Evolutionary conservation across 805 yeast species (phyloP), one percentile per base, ranked within the genome.

Genomic region (Pichia deserticola): DNA sequence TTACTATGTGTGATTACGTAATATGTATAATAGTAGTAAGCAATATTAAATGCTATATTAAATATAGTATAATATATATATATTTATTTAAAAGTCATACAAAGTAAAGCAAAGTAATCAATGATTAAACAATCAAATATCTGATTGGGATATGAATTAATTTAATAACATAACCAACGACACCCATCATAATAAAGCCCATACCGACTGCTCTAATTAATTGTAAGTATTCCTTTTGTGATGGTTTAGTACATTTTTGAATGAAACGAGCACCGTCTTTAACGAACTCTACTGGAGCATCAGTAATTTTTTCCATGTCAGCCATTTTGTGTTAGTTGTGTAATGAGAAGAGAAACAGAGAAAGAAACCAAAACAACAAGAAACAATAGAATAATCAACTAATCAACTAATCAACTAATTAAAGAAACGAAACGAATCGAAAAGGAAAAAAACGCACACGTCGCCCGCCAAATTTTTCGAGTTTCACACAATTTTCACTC

Each of bases 111-210:
- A 20, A 20, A 20, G 20, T 20, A 30, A 30, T 3, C 32, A 9
- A 40, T 40, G 3, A 49, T 76, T 76, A 89, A 60, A 89, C 97
- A 72, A 90, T 88, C 74, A 89, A 82, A 73, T 89, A 90, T 77
- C 97, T 86, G 74, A 90, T 89, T 66, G 97, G 97, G 63, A 90
- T 90, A 73, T 90, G 97, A 61, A 90, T 73, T 66, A 92, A 80
- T 74, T 92, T 92, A 72, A 93, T 93, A 63, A 84, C 86, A 73
- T 89, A 92, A 51, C 99, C 99, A 63, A 93, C 95, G 62, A 88
- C 85, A 65, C 99, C 99, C 90, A 92, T 93, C 81, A 92, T 92
- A 60, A 92, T 75, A 72, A 92, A 92, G 59, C 99, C 99, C 56
- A 90, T 77, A 62, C 98, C 98, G 47, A 92, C 98, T 47, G 97